Evolutionary conservation across 768 basidiomycete genomes (phyloP).

Genomic region (Sporobolomyces pararoseus): DNA sequence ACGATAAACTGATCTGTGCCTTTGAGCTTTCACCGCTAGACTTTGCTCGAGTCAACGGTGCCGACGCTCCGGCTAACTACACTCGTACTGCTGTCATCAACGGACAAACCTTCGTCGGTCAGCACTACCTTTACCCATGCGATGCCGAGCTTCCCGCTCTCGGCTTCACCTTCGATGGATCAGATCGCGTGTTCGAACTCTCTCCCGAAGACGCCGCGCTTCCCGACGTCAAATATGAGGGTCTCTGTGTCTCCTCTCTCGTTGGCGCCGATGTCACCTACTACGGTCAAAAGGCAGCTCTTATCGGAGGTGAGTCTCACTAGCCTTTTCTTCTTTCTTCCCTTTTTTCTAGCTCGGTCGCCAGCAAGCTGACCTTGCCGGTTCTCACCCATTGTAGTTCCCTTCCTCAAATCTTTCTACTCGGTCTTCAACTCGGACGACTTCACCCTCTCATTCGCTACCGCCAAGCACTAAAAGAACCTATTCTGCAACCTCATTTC

Average conservation of each 20-base stretch:
- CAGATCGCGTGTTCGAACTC: background rate
- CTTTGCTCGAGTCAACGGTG: background rate
- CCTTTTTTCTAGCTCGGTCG: background rate
- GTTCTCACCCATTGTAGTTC: background rate
- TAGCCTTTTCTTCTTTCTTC: background rate
- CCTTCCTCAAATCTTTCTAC: conserved; percentile 2
- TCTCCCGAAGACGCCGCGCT: background rate
- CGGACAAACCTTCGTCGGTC: background rate
- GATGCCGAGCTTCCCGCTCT: background rate
- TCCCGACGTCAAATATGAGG: background rate
- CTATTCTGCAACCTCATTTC: background rate
- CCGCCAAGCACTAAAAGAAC: background rate
- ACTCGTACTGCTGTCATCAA: background rate
- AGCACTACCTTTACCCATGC: conserved; percentile 15
- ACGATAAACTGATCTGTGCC: background rate
- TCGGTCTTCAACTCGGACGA: conserved; percentile 6
- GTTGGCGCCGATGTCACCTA: conserved; percentile 22
- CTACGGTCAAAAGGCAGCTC: background rate
- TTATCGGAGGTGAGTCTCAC: conserved; percentile 25
- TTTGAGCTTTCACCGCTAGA: background rate
- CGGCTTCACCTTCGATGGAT: conserved; percentile 13
- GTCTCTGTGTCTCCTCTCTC: background rate
- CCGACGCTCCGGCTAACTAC: background rate
- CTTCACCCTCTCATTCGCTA: conserved; percentile 2
- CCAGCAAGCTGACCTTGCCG: background rate